phyloP scores from a whole-genome alignment of 495 filamentous ascomycete species.

The Tuber magnatum region DNA sequence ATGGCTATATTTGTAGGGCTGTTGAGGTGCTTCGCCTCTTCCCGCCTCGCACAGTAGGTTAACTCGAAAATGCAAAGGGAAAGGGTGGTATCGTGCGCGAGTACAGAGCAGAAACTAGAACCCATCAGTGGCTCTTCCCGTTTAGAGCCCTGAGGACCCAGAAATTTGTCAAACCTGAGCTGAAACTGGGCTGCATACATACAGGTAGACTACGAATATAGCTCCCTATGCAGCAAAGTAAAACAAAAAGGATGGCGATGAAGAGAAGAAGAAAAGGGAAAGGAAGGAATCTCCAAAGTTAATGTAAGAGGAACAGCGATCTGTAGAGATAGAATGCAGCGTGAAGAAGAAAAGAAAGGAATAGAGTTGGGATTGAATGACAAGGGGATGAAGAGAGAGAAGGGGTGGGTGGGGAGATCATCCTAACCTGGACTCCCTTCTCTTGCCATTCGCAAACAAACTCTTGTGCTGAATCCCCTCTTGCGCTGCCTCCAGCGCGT shows the following conservation, averaged over 20 bases:
- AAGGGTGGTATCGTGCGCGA: no score
- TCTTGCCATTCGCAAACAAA: not conserved
- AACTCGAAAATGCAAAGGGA: not conserved
- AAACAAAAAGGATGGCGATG: not conserved
- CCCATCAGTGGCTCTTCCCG: not conserved
- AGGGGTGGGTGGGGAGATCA: not conserved
- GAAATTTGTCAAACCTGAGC: not conserved
- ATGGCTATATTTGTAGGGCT: constrained; percentile 1
- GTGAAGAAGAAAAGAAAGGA: not conserved
- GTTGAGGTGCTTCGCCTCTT: not conserved
- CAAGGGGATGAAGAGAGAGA: not conserved
- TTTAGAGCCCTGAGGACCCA: not conserved
- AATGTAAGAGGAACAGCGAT: not conserved
- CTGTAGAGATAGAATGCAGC: not conserved
- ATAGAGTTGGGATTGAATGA: not conserved
- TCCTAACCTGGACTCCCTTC: not conserved
- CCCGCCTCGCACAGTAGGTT: not conserved
- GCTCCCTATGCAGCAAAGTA: not conserved
- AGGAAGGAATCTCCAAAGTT: not conserved
- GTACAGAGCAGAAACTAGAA: not conserved
- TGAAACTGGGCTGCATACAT: not conserved
- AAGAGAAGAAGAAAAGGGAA: not conserved
- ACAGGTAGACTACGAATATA: not conserved
- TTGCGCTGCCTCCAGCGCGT: not conserved
- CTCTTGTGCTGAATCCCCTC: not conserved